Base-by-base conservation (phyloP, 1,284 basidiomycete species). In the Microbotryum silenes-acaulis region DNA sequence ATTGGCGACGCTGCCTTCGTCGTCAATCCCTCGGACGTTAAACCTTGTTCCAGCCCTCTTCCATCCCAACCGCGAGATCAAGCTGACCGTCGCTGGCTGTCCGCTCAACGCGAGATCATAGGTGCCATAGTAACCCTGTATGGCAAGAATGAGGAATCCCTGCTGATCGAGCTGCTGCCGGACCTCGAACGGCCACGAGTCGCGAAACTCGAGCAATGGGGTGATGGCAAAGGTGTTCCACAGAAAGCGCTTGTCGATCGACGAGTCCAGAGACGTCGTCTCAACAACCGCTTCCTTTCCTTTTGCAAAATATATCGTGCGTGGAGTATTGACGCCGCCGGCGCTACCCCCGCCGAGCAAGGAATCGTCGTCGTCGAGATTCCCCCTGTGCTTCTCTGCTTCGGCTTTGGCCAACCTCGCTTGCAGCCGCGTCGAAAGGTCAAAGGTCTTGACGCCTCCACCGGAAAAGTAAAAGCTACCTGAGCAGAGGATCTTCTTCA, bases 11-110 rank as follows among this genome's bases (percentile, higher is more conserved):
- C 96, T 88, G 47, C 96, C 94, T 71, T 97, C 91, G 74, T 99
- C 96, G 73, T 98, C 96, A 25, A 99, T 88, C 0, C 96, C 96
- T 61, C 96, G 83, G 4, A 93, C 94, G 73, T 97, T 94, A 79
- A 97, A 98, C 37, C 96, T 84, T 21, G 96, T 97, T 2, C 96
- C 96, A 21, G 96, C 94, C 65, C 93, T 82, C 76, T 92, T 94
- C 85, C 89, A 94, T 42, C 92, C 88, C 9, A 98, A 80, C 29
- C 94, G 81, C 10, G 88, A 91, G 58, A 96, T 87, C 61, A 97
- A 76, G 3, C 86, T 84, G 20, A 94, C 76, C 2, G 86, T 86
- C 14, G 83, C 85, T 60, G 86, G 77, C 33, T 60, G 65, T 18
- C 69, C 71, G 48, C 79, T 79, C 20, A 84, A 86, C 51, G 80